Conservation (phyloP, 176 grass and related monocot species). For the Carex pumila region DNA sequence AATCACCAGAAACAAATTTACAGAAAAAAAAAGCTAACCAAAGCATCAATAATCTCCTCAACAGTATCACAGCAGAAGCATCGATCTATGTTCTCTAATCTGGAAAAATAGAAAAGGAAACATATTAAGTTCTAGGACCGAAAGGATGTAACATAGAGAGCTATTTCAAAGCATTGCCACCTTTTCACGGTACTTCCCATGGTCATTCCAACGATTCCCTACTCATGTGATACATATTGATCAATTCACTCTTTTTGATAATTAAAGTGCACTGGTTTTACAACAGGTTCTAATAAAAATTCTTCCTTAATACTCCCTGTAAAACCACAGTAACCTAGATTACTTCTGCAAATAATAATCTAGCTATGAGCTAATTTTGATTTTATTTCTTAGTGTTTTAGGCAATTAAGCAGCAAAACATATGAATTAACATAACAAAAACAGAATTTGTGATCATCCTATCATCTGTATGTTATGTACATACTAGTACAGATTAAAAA, state of each 20-base stretch:
- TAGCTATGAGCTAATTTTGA: not conserved
- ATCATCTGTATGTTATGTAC: not conserved
- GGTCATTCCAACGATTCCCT: not conserved
- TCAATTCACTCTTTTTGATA: not conserved
- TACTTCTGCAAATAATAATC: not conserved
- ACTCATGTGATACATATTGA: not conserved
- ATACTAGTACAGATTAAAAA: not conserved
- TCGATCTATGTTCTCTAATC: constrained; percentile 82
- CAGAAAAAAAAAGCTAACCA: constrained; percentile 44
- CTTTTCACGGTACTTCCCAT: not conserved
- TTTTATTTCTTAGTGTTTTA: not conserved
- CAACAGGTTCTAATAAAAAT: not conserved
- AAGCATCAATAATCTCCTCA: constrained; percentile 80
- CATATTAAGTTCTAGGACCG: constrained; percentile 11
- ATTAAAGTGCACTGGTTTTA: not conserved
- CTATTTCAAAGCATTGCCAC: not conserved
- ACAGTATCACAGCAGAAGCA: constrained; percentile 83
- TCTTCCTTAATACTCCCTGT: not conserved
- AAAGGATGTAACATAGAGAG: constrained; percentile 11
- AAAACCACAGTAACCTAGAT: not conserved
- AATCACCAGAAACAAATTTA: constrained; percentile 8
- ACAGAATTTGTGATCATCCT: not conserved
- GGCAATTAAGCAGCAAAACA: not conserved
- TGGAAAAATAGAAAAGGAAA: constrained; percentile 27
- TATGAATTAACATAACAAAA: too few relatives aligned